phyloP scores from a whole-genome alignment of 148 eudicot species.

The Fallopia convolvulus region DNA sequence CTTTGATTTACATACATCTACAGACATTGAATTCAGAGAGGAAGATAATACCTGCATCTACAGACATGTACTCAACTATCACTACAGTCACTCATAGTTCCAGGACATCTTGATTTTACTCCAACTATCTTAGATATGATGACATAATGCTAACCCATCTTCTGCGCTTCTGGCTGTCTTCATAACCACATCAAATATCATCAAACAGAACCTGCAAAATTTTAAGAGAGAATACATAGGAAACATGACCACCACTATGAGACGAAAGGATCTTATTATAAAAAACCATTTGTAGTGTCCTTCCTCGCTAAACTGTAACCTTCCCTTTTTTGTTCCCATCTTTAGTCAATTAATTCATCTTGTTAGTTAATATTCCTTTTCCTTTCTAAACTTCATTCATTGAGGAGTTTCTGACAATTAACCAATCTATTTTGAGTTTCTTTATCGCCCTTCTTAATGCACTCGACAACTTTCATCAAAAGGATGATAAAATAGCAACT shows the following conservation, averaged over 20 bases:
- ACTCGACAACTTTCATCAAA: background rate
- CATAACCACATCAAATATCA: background rate
- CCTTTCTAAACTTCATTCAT: background rate
- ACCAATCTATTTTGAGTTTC: background rate
- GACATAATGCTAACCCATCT: background rate
- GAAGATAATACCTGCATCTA: background rate
- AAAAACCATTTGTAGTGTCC: background rate
- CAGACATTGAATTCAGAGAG: background rate
- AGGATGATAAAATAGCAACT: background rate
- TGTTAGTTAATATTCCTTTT: too few species aligned
- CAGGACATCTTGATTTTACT: background rate
- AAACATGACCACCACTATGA: background rate
- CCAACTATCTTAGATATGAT: background rate
- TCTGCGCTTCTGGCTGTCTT: background rate
- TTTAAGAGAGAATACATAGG: background rate
- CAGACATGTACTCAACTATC: slow-evolving; percentile 7
- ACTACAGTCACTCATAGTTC: background rate
- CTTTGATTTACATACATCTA: background rate
- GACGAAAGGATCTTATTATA: background rate
- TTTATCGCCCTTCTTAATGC: background rate
- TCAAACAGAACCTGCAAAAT: background rate
- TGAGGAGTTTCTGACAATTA: too few species aligned
- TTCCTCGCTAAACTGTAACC: background rate
- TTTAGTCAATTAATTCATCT: background rate
- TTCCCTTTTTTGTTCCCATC: background rate